Conservation (phyloP, 108 stramenopile genomes). For the Pseudonitzschia multiseries region DNA sequence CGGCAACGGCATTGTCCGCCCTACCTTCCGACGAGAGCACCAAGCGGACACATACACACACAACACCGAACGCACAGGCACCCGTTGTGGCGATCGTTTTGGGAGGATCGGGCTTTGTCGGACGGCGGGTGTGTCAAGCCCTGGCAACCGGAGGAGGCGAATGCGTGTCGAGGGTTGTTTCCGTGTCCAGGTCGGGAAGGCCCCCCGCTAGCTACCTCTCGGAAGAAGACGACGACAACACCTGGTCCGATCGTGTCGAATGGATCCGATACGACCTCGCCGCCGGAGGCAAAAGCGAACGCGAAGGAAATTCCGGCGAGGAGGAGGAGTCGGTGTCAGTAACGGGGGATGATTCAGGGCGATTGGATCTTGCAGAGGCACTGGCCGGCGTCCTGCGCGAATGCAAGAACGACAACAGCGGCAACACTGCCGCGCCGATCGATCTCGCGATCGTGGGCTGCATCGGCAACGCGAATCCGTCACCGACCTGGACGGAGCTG, state of each 20-base stretch:
- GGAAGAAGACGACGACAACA: neutral
- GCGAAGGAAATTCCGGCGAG: neutral
- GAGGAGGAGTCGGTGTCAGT: neutral
- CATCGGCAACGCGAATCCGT: slow-evolving; percentile 21
- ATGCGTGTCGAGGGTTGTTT: neutral
- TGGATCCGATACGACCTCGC: slow-evolving; percentile 15
- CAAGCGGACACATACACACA: no score
- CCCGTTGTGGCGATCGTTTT: neutral
- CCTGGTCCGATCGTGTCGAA: slow-evolving; percentile 9
- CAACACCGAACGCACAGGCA: no score
- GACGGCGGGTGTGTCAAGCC: slow-evolving; percentile 17
- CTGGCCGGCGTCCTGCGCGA: neutral
- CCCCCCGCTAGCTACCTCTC: slow-evolving; percentile 12
- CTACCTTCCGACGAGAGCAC: no score
- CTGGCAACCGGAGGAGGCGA: neutral
- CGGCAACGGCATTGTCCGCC: no score
- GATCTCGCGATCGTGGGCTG: slow-evolving; percentile 17
- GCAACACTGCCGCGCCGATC: neutral
- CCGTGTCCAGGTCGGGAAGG: slow-evolving; percentile 13
- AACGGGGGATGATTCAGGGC: neutral
- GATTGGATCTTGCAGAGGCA: neutral
- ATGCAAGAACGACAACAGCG: neutral
- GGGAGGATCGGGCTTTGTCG: slow-evolving; percentile 27
- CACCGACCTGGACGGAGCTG: slow-evolving; percentile 10
- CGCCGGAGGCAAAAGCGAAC: neutral